Base-by-base conservation (phyloP, 345 rosid species). In the Corchorus capsularis region DNA sequence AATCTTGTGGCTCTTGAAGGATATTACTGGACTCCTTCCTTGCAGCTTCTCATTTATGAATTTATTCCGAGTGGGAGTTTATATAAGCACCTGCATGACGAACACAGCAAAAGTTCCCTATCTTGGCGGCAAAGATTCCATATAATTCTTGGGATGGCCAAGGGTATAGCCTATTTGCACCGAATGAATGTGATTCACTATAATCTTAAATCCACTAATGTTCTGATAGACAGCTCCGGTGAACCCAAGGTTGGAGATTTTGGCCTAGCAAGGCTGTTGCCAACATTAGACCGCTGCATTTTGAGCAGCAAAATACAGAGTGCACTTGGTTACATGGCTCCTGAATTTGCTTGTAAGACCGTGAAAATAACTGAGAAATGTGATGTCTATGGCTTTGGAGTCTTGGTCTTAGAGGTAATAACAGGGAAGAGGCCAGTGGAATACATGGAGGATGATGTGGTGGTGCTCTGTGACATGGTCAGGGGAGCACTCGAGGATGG, bases 321-420 rank as follows among this genome's bases (percentile, higher is more conserved):
- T 69, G 97, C 98, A 1, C 83, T 96, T 0, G 98, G 99, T 75
- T 96, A 96, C 89, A 96, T 92, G 90, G 99, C 99, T 39, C 99
- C 99, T 1, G 99, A 96, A 72, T 94, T 96, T 75, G 99, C 98
- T 7, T 96, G 99, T 66, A 82, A 91, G 73, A 93, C 99, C 0
- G 98, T 94, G 63, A 96, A 92, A 79, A 92, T 96, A 89, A 96
- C 99, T 0, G 94, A 92, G 78, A 96, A 94, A 79, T 92, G 97
- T 35, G 99, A 94, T 50, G 93, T 96, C 7, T 96, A 94, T 35
- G 99, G 98, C 61, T 96, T 92, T 16, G 99, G 99, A 7, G 79
- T 96, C 20, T 80, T 96, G 82, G 87, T 96, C 56, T 83, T 96
- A 46, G 99, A 92, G 84, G 82, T 92, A 69, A 89, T 95, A 56